These are phyloP conservation scores for Byssoonygena ceratinophila DNA, from an alignment of 2,329 filamentous ascomycete genomes.

Conservation along the genomic window DNA sequence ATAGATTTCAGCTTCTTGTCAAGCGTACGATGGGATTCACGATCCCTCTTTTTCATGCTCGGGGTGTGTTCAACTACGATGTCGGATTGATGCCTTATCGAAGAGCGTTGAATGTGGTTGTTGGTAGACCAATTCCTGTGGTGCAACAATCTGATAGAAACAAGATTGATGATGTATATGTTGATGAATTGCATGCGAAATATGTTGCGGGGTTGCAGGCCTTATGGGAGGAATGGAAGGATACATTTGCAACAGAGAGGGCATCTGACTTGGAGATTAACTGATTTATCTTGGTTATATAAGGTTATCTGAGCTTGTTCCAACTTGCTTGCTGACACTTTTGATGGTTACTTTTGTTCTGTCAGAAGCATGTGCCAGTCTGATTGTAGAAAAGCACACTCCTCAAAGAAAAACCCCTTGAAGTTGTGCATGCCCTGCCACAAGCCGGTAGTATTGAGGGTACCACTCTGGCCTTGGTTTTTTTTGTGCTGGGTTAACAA, in stretches of 20 bases:
- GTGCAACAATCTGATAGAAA: slow-evolving; percentile 44
- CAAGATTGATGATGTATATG: slow-evolving; percentile 60
- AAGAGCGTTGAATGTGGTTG: slow-evolving; percentile 75
- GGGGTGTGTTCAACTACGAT: slow-evolving; percentile 95
- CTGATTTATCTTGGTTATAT: slow-evolving; percentile 21
- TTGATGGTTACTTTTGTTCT: too few relatives aligned
- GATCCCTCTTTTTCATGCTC: slow-evolving; percentile 75
- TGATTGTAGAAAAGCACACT: too few relatives aligned
- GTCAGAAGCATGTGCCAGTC: too few relatives aligned
- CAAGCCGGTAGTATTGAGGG: too few relatives aligned
- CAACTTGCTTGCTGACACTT: too few relatives aligned
- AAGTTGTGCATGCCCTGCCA: too few relatives aligned
- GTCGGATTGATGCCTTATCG: slow-evolving; percentile 93
- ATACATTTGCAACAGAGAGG: slow-evolving; percentile 37
- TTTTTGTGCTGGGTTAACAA: too few relatives aligned
- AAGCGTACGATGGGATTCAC: slow-evolving; percentile 88
- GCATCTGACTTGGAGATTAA: slow-evolving; percentile 37
- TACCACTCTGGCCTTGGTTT: too few relatives aligned
- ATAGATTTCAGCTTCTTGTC: slow-evolving; percentile 69
- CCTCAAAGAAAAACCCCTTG: too few relatives aligned
- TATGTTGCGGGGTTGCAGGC: slow-evolving; percentile 56
- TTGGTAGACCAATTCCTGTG: slow-evolving; percentile 70
- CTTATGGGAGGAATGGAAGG: slow-evolving; percentile 40
- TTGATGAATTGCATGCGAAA: slow-evolving; percentile 66
- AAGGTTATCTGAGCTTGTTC: too few relatives aligned